These are phyloP conservation scores for Dalechampia spathulata DNA, from an alignment of 441 rosid genomes.

Conservation along the genomic window DNA sequence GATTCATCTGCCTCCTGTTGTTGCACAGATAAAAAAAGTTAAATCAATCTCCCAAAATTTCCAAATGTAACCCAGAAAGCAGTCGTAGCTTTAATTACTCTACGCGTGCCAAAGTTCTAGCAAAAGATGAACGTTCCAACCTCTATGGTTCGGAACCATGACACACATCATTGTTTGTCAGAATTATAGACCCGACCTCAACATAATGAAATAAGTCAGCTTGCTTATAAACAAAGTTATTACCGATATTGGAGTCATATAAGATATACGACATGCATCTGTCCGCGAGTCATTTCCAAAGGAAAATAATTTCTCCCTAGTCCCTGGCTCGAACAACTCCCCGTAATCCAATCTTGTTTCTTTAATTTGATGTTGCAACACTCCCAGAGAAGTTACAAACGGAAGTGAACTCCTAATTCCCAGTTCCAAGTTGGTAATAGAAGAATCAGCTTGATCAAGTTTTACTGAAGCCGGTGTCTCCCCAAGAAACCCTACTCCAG, in stretches of 20 bases:
- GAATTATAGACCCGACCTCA: too few relatives aligned
- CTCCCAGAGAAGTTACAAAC: slow-evolving; percentile 7
- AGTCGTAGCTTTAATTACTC: too few relatives aligned
- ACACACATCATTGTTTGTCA: too few relatives aligned
- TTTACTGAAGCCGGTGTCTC: slow-evolving; percentile 22
- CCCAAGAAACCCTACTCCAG: slow-evolving; percentile 21
- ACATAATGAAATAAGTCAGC: too few relatives aligned
- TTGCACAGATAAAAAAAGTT: slow-evolving; percentile 5
- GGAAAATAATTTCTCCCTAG: slow-evolving; percentile 5
- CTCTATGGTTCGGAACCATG: not conserved
- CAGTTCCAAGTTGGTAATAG: slow-evolving; percentile 12
- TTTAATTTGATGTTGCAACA: slow-evolving; percentile 8
- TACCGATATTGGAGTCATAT: slow-evolving; percentile 52
- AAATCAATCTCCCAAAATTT: not conserved
- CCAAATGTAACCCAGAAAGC: not conserved
- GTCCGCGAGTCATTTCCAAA: slow-evolving; percentile 18
- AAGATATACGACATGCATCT: slow-evolving; percentile 16
- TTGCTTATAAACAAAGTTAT: slow-evolving; percentile 1
- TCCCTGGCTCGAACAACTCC: slow-evolving; percentile 10
- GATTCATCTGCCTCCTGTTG: slow-evolving; percentile 50
- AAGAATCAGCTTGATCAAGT: slow-evolving; percentile 18
- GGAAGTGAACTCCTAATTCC: slow-evolving; percentile 13
- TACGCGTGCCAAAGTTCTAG: not conserved
- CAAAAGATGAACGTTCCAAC: not conserved
- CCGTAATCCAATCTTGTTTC: slow-evolving; percentile 6